These are phyloP conservation scores for Suillus subalutaceus DNA, from an alignment of 768 basidiomycete genomes.

Conservation along the genomic window DNA sequence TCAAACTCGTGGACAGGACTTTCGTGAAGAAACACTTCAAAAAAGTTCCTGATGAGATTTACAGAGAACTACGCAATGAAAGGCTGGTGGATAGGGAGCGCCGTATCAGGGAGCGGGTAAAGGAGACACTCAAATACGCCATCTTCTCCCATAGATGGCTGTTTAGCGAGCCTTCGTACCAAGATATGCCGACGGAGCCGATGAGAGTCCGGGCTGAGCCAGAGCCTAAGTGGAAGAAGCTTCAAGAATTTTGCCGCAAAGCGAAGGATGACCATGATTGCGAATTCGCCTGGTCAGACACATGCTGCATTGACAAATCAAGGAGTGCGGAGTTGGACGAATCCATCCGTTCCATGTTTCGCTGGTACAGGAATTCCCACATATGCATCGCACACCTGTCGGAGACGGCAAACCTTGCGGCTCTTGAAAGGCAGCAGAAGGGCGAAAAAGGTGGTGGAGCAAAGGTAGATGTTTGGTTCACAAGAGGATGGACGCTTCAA, in stretches of 20 bases:
- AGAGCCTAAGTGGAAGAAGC: constrained; percentile 8
- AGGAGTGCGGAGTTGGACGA: constrained; percentile 24
- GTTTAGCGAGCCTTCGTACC: background rate
- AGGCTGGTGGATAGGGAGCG: background rate
- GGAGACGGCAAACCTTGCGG: constrained; percentile 8
- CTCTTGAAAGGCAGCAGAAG: background rate
- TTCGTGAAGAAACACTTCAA: constrained; percentile 3
- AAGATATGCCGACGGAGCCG: constrained; percentile 7
- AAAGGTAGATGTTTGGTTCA: constrained; percentile 17
- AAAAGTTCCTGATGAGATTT: background rate
- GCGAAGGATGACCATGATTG: constrained; percentile 7
- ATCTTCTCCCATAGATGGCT: constrained; percentile 15
- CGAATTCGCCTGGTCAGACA: constrained; percentile 20
- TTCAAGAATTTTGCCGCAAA: constrained; percentile 12
- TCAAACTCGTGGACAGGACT: background rate
- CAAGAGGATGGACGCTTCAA: constrained; percentile 20
- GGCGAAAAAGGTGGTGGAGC: background rate
- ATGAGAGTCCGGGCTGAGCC: background rate
- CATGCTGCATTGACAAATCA: constrained; percentile 21
- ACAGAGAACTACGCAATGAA: background rate
- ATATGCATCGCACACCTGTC: constrained; percentile 20
- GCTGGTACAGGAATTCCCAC: constrained; percentile 21
- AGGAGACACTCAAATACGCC: constrained; percentile 10
- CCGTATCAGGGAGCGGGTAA: constrained; percentile 2
- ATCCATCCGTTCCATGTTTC: constrained; percentile 25